A percentile compares a stretch with the other conserved stretches of the same genome.
Conservation (phyloP, 2,329 filamentous ascomycete species). For the Aspergillus caelatus region DNA sequence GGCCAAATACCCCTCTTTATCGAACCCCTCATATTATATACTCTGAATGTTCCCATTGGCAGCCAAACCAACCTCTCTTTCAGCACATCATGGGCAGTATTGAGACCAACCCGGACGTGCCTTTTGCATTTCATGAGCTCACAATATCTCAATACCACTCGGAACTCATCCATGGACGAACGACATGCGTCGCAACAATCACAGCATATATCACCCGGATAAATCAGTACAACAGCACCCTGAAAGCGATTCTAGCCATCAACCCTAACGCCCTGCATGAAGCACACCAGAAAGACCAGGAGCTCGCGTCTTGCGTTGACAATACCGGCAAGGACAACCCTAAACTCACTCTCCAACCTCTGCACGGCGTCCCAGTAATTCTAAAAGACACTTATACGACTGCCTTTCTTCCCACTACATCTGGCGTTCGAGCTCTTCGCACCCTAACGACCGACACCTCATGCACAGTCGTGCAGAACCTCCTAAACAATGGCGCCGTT, state of each 20-base stretch:
- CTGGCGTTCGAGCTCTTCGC: slow-evolving; percentile 55
- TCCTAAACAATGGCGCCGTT: slow-evolving; percentile 57
- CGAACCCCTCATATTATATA: not conserved
- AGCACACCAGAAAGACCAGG: slow-evolving; percentile 46
- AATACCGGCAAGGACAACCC: not conserved
- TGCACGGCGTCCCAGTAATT: slow-evolving; percentile 65
- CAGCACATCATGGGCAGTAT: not conserved
- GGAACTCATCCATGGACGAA: slow-evolving; percentile 55
- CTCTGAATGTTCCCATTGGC: not conserved
- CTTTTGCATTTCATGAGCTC: slow-evolving; percentile 52
- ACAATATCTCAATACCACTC: slow-evolving; percentile 61
- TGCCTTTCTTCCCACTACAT: slow-evolving; percentile 59
- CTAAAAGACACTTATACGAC: slow-evolving; percentile 69
- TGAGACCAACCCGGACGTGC: not conserved
- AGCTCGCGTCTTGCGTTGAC: not conserved
- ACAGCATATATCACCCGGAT: slow-evolving; percentile 61
- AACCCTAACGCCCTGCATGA: slow-evolving; percentile 52
- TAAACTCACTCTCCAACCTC: slow-evolving; percentile 16
- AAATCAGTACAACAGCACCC: slow-evolving; percentile 56
- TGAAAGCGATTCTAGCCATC: slow-evolving; percentile 61
- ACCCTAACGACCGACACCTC: slow-evolving; percentile 45
- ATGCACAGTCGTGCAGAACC: slow-evolving; percentile 54
- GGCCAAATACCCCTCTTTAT: not conserved
- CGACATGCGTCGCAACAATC: slow-evolving; percentile 59
- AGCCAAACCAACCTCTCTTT: not conserved